Conservation (phyloP, 768 basidiomycete species). For the Rickenella mellea region DNA sequence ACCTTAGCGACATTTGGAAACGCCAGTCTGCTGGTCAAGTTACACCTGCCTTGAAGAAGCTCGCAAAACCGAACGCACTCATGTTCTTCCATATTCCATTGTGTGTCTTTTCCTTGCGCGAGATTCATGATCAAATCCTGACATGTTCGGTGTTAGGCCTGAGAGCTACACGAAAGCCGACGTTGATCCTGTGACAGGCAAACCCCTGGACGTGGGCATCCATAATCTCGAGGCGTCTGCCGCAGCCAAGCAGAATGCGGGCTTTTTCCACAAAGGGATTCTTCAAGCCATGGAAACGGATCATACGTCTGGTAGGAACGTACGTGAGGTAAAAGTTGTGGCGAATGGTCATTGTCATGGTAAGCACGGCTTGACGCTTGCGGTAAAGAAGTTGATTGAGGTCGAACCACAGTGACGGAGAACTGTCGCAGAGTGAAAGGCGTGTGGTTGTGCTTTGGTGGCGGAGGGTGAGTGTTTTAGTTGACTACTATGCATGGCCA, state of each 20-base stretch:
- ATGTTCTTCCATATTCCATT: constrained; percentile 99
- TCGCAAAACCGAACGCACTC: constrained; percentile 91
- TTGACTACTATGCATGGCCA: constrained; percentile 1
- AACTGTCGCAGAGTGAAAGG: constrained; percentile 79
- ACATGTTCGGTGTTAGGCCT: constrained; percentile 30
- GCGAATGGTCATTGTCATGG: constrained; percentile 88
- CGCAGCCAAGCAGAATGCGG: constrained; percentile 59
- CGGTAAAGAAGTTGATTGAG: constrained; percentile 9
- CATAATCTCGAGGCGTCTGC: constrained; percentile 51
- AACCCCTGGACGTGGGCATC: constrained; percentile 60
- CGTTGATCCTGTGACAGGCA: constrained; percentile 45
- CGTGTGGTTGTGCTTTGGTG: constrained; percentile 88
- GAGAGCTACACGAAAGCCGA: constrained; percentile 73
- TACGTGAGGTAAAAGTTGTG: constrained; percentile 76
- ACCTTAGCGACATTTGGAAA: constrained; percentile 58
- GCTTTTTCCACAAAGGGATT: constrained; percentile 80
- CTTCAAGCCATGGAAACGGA: constrained; percentile 65
- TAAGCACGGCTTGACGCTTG: constrained; percentile 21
- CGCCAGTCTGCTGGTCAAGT: constrained; percentile 50
- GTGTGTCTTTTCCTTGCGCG: constrained; percentile 29
- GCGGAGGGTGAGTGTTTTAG: constrained; percentile 54
- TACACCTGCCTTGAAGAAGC: constrained; percentile 38
- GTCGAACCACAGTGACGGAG: constrained; percentile 65
- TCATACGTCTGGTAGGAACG: constrained; percentile 35
- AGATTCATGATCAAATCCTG: neutral